Evolutionary conservation across 208 protist genomes (phyloP).

Genomic region (Trypanosoma cruzi): DNA sequence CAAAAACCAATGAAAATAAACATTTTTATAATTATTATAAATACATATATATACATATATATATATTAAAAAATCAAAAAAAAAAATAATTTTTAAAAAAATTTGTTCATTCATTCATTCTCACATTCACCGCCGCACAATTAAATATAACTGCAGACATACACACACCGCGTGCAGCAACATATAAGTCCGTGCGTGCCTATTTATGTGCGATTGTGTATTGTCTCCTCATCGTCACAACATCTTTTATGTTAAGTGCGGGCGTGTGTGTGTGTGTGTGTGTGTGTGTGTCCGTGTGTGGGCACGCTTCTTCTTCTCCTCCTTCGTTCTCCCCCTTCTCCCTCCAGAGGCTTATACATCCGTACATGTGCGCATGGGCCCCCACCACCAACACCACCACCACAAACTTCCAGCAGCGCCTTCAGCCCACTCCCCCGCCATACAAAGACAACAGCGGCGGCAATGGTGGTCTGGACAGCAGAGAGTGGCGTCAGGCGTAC

Average conservation of each 20-base stretch:
- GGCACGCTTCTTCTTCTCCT: too few species aligned
- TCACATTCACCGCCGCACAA: neutral
- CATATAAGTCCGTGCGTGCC: neutral
- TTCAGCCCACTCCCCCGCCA: neutral
- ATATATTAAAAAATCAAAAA: too few species aligned
- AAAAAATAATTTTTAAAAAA: too few species aligned
- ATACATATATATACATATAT: too few species aligned
- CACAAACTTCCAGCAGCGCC: neutral
- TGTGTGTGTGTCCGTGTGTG: too few species aligned
- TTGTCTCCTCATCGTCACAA: too few species aligned
- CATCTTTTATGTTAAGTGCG: too few species aligned
- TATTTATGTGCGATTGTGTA: too few species aligned
- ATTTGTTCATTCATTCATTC: too few species aligned
- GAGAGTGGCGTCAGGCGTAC: neutral
- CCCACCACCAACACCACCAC: neutral
- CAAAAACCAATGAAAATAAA: too few species aligned
- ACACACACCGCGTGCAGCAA: neutral
- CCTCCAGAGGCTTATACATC: neutral
- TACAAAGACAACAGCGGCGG: neutral
- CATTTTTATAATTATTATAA: too few species aligned
- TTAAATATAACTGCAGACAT: neutral
- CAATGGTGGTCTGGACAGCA: neutral
- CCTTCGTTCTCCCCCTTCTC: neutral
- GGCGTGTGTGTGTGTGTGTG: too few species aligned
- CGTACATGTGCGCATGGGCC: neutral